Conservation (phyloP, 331 rosid species). For the Quercus phellos region DNA sequence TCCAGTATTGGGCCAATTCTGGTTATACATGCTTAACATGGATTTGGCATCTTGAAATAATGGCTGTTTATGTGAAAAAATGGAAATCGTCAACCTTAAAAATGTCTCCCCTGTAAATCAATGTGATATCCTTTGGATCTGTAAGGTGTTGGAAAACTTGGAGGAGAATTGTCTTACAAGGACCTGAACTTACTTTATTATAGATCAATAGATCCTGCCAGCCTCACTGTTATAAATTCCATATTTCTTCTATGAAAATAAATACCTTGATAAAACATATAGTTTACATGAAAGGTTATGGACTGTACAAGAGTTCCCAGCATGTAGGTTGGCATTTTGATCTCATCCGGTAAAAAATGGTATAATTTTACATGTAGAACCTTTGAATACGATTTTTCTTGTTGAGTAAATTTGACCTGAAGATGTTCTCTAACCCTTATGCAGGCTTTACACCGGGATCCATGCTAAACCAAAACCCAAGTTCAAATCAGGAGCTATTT, state of each 20-base stretch:
- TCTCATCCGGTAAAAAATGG: no score
- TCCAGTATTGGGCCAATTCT: neutral
- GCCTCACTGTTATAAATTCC: no score
- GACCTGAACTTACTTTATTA: neutral
- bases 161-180: neutral
- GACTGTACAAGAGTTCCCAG: no score
- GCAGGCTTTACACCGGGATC: slow-evolving; percentile 89
- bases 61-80: neutral
- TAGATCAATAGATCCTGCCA: no score
- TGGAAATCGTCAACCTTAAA: neutral
- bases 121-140: neutral
- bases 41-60: neutral
- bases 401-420: neutral
- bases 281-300: no score
- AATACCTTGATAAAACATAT: no score
- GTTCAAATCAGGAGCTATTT: slow-evolving; percentile 81
- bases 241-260: no score
- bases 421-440: neutral
- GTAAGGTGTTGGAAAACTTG: neutral
- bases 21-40: neutral
- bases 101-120: neutral
- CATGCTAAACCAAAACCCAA: slow-evolving; percentile 89
- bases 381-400: neutral
- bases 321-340: no score
- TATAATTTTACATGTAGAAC: neutral